These are phyloP conservation scores for Penicillium vulpinum DNA, from an alignment of 2,329 filamentous ascomycete genomes.

Conservation along the genomic window DNA sequence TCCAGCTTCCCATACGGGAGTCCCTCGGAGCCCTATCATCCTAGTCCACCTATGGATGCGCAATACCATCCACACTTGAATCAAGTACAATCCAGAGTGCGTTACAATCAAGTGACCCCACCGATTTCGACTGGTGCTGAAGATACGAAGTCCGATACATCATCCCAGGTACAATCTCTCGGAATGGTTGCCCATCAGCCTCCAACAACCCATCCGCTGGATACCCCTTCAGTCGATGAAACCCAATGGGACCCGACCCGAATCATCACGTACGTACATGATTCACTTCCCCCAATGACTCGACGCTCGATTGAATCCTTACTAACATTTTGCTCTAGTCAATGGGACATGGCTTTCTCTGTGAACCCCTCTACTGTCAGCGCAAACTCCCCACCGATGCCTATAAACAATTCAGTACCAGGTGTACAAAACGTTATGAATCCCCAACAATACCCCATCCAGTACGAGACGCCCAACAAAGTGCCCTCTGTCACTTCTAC, in stretches of 20 bases:
- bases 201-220: slow-evolving; percentile 45
- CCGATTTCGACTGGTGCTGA: slow-evolving; percentile 72
- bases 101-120: slow-evolving; percentile 68
- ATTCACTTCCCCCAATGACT: not conserved
- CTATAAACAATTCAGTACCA: slow-evolving; percentile 31
- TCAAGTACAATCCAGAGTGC: slow-evolving; percentile 48
- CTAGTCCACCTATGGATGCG: slow-evolving; percentile 60
- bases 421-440: slow-evolving; percentile 27
- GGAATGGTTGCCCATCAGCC: slow-evolving; percentile 40
- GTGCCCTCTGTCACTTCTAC: slow-evolving; percentile 29
- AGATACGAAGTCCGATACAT: slow-evolving; percentile 72
- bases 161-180: slow-evolving; percentile 67
- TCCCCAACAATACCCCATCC: slow-evolving; percentile 39
- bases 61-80: slow-evolving; percentile 54
- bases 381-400: slow-evolving; percentile 45
- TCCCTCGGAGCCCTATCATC: slow-evolving; percentile 63
- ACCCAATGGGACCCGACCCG: slow-evolving; percentile 80
- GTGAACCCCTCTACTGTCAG: slow-evolving; percentile 55
- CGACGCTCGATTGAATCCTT: slow-evolving; percentile 10
- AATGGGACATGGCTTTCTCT: slow-evolving; percentile 95
- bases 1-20: slow-evolving; percentile 84
- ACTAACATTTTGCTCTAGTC: slow-evolving; percentile 55
- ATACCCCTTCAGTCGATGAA: slow-evolving; percentile 63
- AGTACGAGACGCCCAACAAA: slow-evolving; percentile 35
- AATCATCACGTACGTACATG: slow-evolving; percentile 77